Base-by-base conservation (phyloP, 129 eudicot species). In the Lactuca sativa region DNA sequence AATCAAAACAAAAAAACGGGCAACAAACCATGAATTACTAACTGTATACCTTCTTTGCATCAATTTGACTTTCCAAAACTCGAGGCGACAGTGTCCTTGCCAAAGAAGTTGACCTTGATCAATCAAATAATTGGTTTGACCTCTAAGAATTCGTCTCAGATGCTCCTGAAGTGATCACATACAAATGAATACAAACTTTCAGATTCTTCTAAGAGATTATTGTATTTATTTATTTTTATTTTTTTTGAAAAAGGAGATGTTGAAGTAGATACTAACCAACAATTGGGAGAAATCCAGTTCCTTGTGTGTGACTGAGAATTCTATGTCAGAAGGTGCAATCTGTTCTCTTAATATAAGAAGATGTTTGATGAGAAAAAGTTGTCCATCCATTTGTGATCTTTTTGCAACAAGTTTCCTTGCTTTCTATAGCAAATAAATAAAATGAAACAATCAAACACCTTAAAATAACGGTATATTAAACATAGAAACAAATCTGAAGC, bases 1-100 rank as follows among this genome's bases (percentile, higher is more conserved):
- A n/a, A n/a, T n/a, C n/a, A n/a, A n/a, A n/a, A n/a, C n/a, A n/a
- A n/a, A n/a, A 30, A 9, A 9, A 9, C 7, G 41, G 10, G 21
- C 11, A 49, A 4, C 56, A 15, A 56, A 25, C 14, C 11, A 21
- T 21, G 64, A 69, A 55, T 57, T 59, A 5, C 32, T 38, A 67
- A 47, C 18, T 60, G 77, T 9, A 15, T 77, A 93, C 99, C 99
- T 93, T 93, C 77, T 93, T 93, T 57, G 99, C 97, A 83, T 93
- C 99, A 62, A 93, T 86, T 82, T 93, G 92, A 78, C 99, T 93
- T 82, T 93, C 99, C 81, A 93, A 82, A 80, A 93, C 95, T 70
- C 99, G 86, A 61, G 99, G 99, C 14, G 99, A 93, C 9, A 93
- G 78, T 31, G 97, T 93, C 80, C 99, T 87, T 13, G 99, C 99